Base-by-base conservation (phyloP, 371 early-diverging fungal genomes). In the Dipsacomyces acuminosporus region DNA sequence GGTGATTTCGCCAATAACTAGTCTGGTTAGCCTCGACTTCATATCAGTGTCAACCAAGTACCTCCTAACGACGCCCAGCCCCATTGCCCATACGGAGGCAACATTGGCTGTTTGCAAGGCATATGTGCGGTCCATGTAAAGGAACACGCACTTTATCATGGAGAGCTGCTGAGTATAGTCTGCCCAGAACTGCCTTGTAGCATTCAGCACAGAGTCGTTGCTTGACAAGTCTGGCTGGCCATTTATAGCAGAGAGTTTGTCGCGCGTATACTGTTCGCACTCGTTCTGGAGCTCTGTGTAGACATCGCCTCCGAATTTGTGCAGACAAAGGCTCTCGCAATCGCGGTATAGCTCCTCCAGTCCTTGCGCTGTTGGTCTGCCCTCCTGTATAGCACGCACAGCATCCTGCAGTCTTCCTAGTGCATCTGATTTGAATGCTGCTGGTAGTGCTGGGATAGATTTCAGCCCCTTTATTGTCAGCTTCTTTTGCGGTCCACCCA, bases 111-210 rank as follows among this genome's bases (percentile, higher is more conserved):
- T 81, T 33, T 88, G 86, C 20, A 93, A 73, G 6, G 90, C 84
- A 65, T 89, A 93, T 3, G 90, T 86, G 41, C 96, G 85, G 73
- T 96, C 96, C 35, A 96, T 75, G 57, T 92, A 92, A 60, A 93
- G 80, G 64, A 94, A 93, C 13, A 96, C 81, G 59, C 83, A 87
- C 22, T 88, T 76, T 30, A 93, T 86, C 70, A 85, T 79, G 15
- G 76, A 74, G 81, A 88, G 57, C 71, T 84, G 81, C 61, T 79
- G 76, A 50, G 84, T 80, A 61, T 86, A 82, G 30, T 67, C 74
- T 9, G 70, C 76, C 91, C 91, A 90, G 11, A 78, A 74, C 18
- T 49, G 54, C 56, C 83, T 59, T 1, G 87, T 75, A 13, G 69
- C 65, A 24, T 73, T 70, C n/a, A 89, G 71, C 54, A 81, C 85